Conservation (phyloP, 495 filamentous ascomycete species). For the Tuber borchii region DNA sequence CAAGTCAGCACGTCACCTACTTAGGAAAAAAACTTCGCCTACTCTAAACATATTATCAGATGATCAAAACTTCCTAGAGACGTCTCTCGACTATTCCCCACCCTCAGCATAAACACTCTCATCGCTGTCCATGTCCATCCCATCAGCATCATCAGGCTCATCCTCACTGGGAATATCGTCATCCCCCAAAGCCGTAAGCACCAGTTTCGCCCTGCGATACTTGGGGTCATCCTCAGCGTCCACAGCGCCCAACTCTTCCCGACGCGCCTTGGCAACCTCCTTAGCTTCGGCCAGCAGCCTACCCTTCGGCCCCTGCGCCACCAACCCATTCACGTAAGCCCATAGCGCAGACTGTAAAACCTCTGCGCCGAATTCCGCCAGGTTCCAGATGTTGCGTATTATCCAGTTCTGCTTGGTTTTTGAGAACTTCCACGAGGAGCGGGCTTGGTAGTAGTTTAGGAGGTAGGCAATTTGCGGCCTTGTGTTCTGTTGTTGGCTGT, state of each 20-base stretch:
- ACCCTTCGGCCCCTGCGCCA: constrained; percentile 29
- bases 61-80: background rate
- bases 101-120: constrained; percentile 9
- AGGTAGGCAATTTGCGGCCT: constrained; percentile 31
- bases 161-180: constrained; percentile 8
- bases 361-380: constrained; percentile 17
- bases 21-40: background rate
- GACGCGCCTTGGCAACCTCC: constrained; percentile 23
- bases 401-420: constrained; percentile 42
- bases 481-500: constrained; percentile 7
- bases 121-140: constrained; percentile 16
- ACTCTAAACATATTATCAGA: background rate
- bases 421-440: constrained; percentile 37
- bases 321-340: constrained; percentile 33
- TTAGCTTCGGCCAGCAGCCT: constrained; percentile 35
- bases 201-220: constrained; percentile 39
- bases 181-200: constrained; percentile 38
- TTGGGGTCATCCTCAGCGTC: constrained; percentile 9
- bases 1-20: background rate
- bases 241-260: constrained; percentile 25
- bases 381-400: constrained; percentile 33
- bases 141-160: constrained; percentile 23
- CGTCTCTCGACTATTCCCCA: background rate
- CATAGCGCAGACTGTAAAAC: constrained; percentile 21
- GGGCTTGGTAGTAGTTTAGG: constrained; percentile 21